Conservation (phyloP, 148 eudicot species). For the Vaccinium darrowii region DNA sequence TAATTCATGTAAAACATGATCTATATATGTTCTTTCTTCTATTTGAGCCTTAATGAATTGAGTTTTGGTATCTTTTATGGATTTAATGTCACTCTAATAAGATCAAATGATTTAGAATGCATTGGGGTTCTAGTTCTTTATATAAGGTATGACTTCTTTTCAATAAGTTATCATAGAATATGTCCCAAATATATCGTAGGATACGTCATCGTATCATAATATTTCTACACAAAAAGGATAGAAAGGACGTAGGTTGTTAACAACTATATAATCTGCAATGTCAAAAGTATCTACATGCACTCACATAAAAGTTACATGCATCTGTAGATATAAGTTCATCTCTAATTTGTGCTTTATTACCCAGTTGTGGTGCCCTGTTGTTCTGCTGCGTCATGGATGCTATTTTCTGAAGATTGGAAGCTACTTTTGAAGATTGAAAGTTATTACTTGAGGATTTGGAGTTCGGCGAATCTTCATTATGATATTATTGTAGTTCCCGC, state of each 20-base stretch:
- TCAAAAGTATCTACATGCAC: too few relatives aligned
- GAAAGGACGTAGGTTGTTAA: too few relatives aligned
- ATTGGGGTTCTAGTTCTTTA: neutral
- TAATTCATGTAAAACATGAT: neutral
- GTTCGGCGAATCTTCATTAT: neutral
- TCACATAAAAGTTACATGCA: too few relatives aligned
- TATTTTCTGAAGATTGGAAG: neutral
- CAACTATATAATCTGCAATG: too few relatives aligned
- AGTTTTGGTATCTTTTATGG: neutral
- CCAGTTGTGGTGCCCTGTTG: neutral
- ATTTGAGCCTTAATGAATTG: neutral
- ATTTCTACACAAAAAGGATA: too few relatives aligned
- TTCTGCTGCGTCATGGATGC: slow-evolving; percentile 2
- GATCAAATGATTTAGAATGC: neutral
- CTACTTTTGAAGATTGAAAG: neutral
- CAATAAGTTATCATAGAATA: too few relatives aligned
- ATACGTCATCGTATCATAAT: too few relatives aligned
- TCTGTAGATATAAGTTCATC: neutral
- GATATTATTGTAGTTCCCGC: neutral
- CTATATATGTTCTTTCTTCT: neutral
- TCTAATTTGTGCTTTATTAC: neutral
- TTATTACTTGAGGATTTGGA: neutral
- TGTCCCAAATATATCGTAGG: too few relatives aligned
- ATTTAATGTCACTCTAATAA: neutral
- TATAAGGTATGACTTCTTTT: neutral